Conservation (phyloP, 75 land plant genomes). For the Selaginella moellendorffii region DNA sequence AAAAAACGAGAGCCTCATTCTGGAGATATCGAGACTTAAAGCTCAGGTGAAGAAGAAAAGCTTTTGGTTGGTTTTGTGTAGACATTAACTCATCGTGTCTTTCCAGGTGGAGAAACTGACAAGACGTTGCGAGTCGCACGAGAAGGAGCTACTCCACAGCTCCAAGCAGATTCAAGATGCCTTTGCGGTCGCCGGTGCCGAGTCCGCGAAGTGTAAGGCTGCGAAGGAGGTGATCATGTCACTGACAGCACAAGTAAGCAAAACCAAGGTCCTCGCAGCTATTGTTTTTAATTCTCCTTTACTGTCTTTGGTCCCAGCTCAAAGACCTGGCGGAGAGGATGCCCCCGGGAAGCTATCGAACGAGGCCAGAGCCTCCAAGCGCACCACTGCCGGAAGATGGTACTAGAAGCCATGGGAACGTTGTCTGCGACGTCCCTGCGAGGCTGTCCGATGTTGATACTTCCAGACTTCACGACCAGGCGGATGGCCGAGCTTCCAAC, state of each 20-base stretch:
- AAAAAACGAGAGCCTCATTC: constrained; percentile 37
- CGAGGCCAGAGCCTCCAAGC: no score
- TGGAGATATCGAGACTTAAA: constrained; percentile 36
- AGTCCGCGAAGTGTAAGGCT: constrained; percentile 4
- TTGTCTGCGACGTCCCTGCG: neutral
- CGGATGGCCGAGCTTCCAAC: neutral
- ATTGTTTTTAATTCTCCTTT: no score
- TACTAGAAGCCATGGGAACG: neutral
- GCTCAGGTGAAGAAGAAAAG: constrained; percentile 35
- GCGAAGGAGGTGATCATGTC: constrained; percentile 9
- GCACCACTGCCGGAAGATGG: neutral
- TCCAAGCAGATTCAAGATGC: constrained; percentile 23
- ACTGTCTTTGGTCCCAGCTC: constrained; percentile 29
- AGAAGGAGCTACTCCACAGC: constrained; percentile 41
- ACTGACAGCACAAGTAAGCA: constrained; percentile 21
- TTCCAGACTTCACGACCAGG: neutral
- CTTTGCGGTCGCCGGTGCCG: neutral
- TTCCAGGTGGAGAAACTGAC: constrained; percentile 46
- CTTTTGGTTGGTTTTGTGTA: neutral
- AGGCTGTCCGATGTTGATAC: constrained; percentile 1
- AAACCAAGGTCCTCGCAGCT: no score
- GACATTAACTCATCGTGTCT: neutral
- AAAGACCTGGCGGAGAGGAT: constrained; percentile 75
- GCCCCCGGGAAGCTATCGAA: constrained; percentile 28
- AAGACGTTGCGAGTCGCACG: constrained; percentile 41